phyloP scores from a whole-genome alignment of 2,329 filamentous ascomycete species.

The Hypoxylon rubiginosum region DNA sequence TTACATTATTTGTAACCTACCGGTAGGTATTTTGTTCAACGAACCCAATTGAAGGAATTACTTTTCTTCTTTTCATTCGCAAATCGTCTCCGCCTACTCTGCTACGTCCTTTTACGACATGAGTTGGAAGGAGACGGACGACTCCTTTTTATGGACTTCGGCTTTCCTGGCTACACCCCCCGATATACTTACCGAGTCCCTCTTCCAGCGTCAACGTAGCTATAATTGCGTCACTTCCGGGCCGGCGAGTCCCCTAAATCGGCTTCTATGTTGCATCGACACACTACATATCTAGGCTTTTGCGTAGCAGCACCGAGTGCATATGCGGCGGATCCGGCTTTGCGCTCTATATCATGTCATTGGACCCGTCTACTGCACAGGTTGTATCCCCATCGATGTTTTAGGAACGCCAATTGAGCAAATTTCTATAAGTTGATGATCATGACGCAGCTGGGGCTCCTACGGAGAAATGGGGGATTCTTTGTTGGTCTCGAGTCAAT shows the following conservation, averaged over 20 bases:
- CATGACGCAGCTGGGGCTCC: conserved; percentile 32
- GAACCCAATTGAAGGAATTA: conserved; percentile 2
- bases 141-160: neutral
- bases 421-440: conserved; percentile 31
- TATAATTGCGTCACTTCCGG: conserved; percentile 32
- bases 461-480: conserved; percentile 20
- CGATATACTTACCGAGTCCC: conserved; percentile 25
- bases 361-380: conserved; percentile 18
- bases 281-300: conserved; percentile 4
- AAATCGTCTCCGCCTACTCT: neutral
- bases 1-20: neutral
- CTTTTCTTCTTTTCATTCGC: neutral
- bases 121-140: neutral
- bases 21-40: neutral
- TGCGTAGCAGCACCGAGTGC: conserved; percentile 22
- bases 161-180: neutral
- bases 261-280: conserved; percentile 35
- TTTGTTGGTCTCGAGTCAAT: conserved; percentile 36
- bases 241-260: conserved; percentile 27
- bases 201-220: conserved; percentile 10
- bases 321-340: conserved; percentile 32
- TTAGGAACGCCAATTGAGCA: conserved; percentile 38
- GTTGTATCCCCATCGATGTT: conserved; percentile 27
- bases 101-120: neutral
- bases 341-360: conserved; percentile 25